phyloP scores from a whole-genome alignment of 2,329 filamentous ascomycete genomes.

The Aspergillus ochraceoroseus region DNA sequence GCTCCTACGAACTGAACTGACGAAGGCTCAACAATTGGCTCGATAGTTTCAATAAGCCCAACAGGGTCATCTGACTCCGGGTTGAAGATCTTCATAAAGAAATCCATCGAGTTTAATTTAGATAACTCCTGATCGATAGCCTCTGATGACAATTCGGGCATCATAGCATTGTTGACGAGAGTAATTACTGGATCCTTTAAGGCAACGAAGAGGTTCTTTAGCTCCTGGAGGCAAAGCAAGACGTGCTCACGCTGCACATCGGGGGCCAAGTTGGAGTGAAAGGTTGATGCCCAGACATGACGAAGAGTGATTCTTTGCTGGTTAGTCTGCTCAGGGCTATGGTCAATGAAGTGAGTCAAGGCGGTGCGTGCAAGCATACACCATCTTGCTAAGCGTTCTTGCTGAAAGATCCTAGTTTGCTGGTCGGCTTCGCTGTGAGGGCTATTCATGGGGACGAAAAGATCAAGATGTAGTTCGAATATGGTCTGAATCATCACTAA shows the following conservation, averaged over 20 bases:
- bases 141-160: slow-evolving; percentile 78
- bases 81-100: slow-evolving; percentile 85
- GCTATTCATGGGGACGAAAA: slow-evolving; percentile 59
- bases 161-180: slow-evolving; percentile 78
- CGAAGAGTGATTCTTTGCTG: slow-evolving; percentile 51
- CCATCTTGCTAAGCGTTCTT: slow-evolving; percentile 59
- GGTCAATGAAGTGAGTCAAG: slow-evolving; percentile 43
- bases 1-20: slow-evolving; percentile 30
- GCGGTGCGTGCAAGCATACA: slow-evolving; percentile 53
- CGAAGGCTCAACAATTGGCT: slow-evolving; percentile 77
- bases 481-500: slow-evolving; percentile 56
- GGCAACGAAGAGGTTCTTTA: slow-evolving; percentile 52
- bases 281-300: slow-evolving; percentile 63
- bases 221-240: slow-evolving; percentile 58
- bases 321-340: slow-evolving; percentile 27
- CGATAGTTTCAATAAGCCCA: slow-evolving; percentile 81
- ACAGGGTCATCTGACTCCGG: slow-evolving; percentile 75
- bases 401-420: slow-evolving; percentile 50
- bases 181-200: slow-evolving; percentile 50
- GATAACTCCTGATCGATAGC: slow-evolving; percentile 87
- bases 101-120: slow-evolving; percentile 91
- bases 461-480: slow-evolving; percentile 64
- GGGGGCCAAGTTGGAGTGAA: slow-evolving; percentile 55
- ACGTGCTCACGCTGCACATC: slow-evolving; percentile 56
- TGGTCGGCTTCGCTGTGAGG: slow-evolving; percentile 54